Base-by-base conservation (phyloP, 345 rosid species). In the Erodium maritimum region DNA sequence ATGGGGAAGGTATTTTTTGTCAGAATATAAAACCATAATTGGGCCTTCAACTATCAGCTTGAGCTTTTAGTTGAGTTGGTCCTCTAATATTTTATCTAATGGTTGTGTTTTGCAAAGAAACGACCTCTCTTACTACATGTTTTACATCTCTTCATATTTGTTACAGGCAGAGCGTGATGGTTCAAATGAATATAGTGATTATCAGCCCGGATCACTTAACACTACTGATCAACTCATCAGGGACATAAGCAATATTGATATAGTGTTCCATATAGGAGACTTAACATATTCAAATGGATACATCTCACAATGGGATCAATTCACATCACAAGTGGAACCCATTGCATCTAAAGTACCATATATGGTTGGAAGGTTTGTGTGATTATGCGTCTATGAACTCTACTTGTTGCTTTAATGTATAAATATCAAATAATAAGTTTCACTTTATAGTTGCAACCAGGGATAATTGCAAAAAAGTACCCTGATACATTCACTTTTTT, bases 1-100 rank as follows among this genome's bases (percentile, higher is more conserved):
- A 88, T 91, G 89, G 91, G 95, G 5, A 87, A 84, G 89, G 95
- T 87, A 79, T n/a, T n/a, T n/a, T n/a, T n/a, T n/a, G n/a, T n/a
- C n/a, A n/a, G n/a, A n/a, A n/a, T n/a, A n/a, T n/a, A n/a, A n/a
- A n/a, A n/a, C n/a, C n/a, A n/a, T n/a, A n/a, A n/a, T n/a, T n/a
- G n/a, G n/a, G n/a, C n/a, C n/a, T n/a, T n/a, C n/a, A n/a, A n/a
- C n/a, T n/a, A n/a, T n/a, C n/a, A n/a, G n/a, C n/a, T n/a, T n/a
- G n/a, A n/a, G n/a, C n/a, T n/a, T n/a, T n/a, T n/a, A n/a, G n/a
- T n/a, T n/a, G n/a, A n/a, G n/a, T n/a, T n/a, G n/a, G n/a, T n/a
- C n/a, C n/a, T n/a, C n/a, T n/a, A n/a, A n/a, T n/a, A 50, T 19
- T 6, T 57, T 16, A 16, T 34, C 58, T 33, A 59, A 42, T 42